phyloP scores from a whole-genome alignment of 148 eudicot genomes.

The Mesembryanthemum crystallinum region DNA sequence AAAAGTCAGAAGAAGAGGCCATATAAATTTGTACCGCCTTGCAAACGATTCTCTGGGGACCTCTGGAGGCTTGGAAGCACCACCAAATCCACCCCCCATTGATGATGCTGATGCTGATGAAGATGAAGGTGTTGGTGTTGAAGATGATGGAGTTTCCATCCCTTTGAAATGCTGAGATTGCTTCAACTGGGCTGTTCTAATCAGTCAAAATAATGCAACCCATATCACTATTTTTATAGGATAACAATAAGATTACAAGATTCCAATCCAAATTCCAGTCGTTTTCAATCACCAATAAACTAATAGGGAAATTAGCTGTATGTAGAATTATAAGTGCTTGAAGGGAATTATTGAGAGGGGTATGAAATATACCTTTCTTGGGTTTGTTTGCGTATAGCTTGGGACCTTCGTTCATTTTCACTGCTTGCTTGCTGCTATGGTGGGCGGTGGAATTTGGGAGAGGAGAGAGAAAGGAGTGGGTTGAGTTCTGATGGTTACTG shows the following conservation, averaged over 20 bases:
- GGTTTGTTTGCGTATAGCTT: slow-evolving; percentile 43
- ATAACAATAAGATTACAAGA: slow-evolving; percentile 8
- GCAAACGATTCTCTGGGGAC: slow-evolving; percentile 40
- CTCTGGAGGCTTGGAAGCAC: slow-evolving; percentile 23
- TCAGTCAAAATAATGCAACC: slow-evolving; percentile 11
- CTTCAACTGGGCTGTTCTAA: slow-evolving; percentile 36
- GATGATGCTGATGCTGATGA: slow-evolving; percentile 25
- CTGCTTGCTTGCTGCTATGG: neutral
- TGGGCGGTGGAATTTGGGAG: neutral
- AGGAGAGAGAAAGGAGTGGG: neutral
- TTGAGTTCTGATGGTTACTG: neutral
- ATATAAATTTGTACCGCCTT: slow-evolving; percentile 66
- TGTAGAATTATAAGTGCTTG: neutral
- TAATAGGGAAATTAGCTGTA: neutral
- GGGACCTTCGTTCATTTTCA: slow-evolving; percentile 37
- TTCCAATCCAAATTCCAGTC: slow-evolving; percentile 12
- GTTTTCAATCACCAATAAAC: slow-evolving; percentile 16
- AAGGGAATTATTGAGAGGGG: neutral
- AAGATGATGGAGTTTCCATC: slow-evolving; percentile 29
- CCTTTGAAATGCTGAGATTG: slow-evolving; percentile 32
- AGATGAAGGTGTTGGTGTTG: slow-evolving; percentile 26
- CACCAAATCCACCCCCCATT: slow-evolving; percentile 21
- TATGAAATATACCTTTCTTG: slow-evolving; percentile 38
- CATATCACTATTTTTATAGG: neutral
- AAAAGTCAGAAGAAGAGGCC: slow-evolving; percentile 72